A percentile compares a stretch with the other conserved stretches of the same genome.
phyloP scores from a whole-genome alignment of 2,329 filamentous ascomycete genomes.

The Mariannaea elegans region DNA sequence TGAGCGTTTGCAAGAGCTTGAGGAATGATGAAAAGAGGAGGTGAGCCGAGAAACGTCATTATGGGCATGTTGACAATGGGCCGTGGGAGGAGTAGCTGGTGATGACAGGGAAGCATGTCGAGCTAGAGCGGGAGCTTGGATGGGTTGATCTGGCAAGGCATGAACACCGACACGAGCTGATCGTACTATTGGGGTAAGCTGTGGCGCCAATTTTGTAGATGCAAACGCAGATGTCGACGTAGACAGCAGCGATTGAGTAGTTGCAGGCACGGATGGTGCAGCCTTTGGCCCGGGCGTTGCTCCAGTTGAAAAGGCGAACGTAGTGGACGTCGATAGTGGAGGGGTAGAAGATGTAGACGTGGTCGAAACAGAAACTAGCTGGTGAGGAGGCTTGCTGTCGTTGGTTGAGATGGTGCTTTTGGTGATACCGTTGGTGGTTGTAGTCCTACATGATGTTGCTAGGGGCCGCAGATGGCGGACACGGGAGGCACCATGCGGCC shows the following conservation, averaged over 20 bases:
- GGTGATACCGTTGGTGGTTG: constrained; percentile 2
- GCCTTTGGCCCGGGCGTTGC: not conserved
- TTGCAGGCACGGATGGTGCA: not conserved
- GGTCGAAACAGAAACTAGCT: constrained; percentile 10
- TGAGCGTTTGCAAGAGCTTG: too few relatives aligned
- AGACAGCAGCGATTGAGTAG: constrained; percentile 1
- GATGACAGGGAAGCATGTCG: constrained; percentile 5
- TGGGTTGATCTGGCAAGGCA: constrained; percentile 3
- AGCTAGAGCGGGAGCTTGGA: constrained; percentile 2
- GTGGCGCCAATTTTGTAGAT: constrained; percentile 1
- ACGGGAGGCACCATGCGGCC: constrained; percentile 38
- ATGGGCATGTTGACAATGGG: constrained; percentile 12
- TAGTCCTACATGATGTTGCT: constrained; percentile 19
- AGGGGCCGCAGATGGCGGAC: constrained; percentile 41
- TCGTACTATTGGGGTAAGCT: constrained; percentile 6
- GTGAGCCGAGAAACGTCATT: constrained; percentile 22
- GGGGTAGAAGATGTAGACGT: constrained; percentile 8
- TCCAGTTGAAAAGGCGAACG: not conserved
- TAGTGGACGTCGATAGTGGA: not conserved
- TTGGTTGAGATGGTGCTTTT: not conserved
- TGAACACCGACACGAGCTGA: constrained; percentile 11
- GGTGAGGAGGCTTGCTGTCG: not conserved
- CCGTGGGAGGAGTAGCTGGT: not conserved
- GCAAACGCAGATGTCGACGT: not conserved
- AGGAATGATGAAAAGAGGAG: not conserved